These are phyloP conservation scores for Hyphodiscus sp. DNA, from an alignment of 2,329 filamentous ascomycete genomes.

Conservation along the genomic window DNA sequence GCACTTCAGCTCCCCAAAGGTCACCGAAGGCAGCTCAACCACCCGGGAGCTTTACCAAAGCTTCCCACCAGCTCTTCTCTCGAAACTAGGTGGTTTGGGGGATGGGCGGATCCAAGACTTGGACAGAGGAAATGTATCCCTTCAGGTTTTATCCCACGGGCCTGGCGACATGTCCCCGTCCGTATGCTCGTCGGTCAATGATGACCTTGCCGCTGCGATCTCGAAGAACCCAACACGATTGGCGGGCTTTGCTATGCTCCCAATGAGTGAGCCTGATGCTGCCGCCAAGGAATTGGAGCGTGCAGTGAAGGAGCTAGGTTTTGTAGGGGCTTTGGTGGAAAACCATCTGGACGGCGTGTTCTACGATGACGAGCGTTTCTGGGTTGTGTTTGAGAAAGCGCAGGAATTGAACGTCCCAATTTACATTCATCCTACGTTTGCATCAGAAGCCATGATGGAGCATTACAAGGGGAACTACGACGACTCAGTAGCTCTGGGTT, in stretches of 20 bases:
- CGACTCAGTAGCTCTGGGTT: conserved; percentile 23
- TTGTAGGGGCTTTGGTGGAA: conserved; percentile 43
- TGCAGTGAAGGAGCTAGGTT: conserved; percentile 37
- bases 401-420: conserved; percentile 37
- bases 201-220: conserved; percentile 30
- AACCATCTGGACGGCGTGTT: conserved; percentile 35
- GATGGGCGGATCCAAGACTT: conserved; percentile 23
- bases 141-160: conserved; percentile 30
- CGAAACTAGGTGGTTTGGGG: conserved; percentile 16
- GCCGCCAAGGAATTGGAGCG: conserved; percentile 33
- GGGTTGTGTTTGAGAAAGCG: conserved; percentile 29
- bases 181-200: conserved; percentile 25
- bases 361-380: conserved; percentile 38
- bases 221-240: conserved; percentile 32
- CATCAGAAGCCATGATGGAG: conserved; percentile 25
- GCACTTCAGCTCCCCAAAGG: conserved; percentile 27
- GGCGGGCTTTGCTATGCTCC: conserved; percentile 37
- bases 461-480: conserved; percentile 30
- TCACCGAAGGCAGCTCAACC: background rate
- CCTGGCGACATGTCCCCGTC: conserved; percentile 9
- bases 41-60: conserved; percentile 16
- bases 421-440: conserved; percentile 36
- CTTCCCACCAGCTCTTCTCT: conserved; percentile 24
- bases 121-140: conserved; percentile 19
- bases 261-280: conserved; percentile 32